phyloP scores from a whole-genome alignment of 306 rosid genomes.

The Prunus mongolica region DNA sequence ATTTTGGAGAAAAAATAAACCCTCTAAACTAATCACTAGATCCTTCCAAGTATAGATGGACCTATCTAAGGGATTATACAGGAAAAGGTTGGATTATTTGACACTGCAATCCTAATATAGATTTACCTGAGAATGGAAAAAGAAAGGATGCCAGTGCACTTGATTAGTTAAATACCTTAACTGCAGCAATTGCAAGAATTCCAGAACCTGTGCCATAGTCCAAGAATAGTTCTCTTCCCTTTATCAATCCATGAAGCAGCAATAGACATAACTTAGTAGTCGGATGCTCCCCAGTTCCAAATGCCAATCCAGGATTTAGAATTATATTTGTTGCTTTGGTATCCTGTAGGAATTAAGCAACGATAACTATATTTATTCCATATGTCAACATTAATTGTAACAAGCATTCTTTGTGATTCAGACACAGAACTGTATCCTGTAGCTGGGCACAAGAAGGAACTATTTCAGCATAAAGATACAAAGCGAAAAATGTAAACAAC shows the following conservation, averaged over 20 bases:
- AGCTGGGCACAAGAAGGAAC: not conserved
- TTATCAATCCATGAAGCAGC: slow-evolving; percentile 53
- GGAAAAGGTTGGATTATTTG: not conserved
- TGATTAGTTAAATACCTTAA: slow-evolving; percentile 52
- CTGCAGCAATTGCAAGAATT: slow-evolving; percentile 82
- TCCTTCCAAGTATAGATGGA: no score
- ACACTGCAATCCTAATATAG: not conserved
- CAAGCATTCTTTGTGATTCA: not conserved
- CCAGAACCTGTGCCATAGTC: slow-evolving; percentile 98
- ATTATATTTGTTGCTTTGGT: slow-evolving; percentile 70
- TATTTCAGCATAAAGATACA: not conserved
- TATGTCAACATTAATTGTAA: not conserved
- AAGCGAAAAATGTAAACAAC: not conserved
- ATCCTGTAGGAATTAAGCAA: slow-evolving; percentile 40
- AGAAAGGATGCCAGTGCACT: not conserved
- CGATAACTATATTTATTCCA: not conserved
- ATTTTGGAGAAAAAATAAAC: not conserved
- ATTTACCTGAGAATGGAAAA: not conserved
- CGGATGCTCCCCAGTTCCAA: slow-evolving; percentile 92
- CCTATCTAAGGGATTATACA: not conserved
- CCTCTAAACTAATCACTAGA: not conserved
- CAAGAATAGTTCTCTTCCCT: slow-evolving; percentile 72
- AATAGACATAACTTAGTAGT: slow-evolving; percentile 76
- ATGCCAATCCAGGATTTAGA: slow-evolving; percentile 79
- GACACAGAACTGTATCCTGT: slow-evolving; percentile 3